Evolutionary conservation across 2,329 filamentous ascomycete genomes (phyloP), one percentile per base, ranked within the genome.

Genomic region (Blumeria graminis): DNA sequence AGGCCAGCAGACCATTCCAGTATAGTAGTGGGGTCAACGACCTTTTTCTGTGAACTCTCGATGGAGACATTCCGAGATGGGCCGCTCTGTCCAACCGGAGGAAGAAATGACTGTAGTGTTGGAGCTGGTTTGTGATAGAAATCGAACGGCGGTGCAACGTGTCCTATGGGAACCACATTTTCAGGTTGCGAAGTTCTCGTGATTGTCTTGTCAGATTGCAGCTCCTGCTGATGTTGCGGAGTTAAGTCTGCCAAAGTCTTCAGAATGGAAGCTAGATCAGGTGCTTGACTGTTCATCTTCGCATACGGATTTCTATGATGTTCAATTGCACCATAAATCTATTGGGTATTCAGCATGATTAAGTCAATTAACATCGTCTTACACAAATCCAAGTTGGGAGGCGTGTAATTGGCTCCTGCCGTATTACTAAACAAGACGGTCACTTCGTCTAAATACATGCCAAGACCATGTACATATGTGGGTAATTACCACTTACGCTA

Each of bases 1-100:
- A 76, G 63, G 6, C 73, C 75, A 9, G 70, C 65, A 13, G 72
- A 69, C 74, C 74, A 77, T 39, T 74, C 71, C 13, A 70, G 72
- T 55, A 76, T 75, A 1, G 66, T 69, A 22, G 72, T 67, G 8
- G 73, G 67, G 60, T 75, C 71, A 38, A 67, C 55, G 9, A 62
- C 22, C 18, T 61, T 63, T n/a, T 56, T 59, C 38, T 54, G 11
- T 39, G 13, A 18, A 11, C 28, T 50, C 58, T 56, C 36, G 57
- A 55, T 18, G 34, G 48, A 63, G 68, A 64, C 67, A 28, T n/a
- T 9, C 2, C 13, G 18, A 18, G 41, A 10, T 8, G 28, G n/a
- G 2, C 10, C 60, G 57, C 66, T 62, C 9, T 53, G 10, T 18
- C 22, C n/a, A 35, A 43, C 32, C 10, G 18, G 53, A 5, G 50